Percentiles rank a stretch among this genome's conserved stretches.
These are phyloP conservation scores for Hanseniaspora taiwanica DNA, from an alignment of 805 yeast species.

Conservation along the genomic window DNA sequence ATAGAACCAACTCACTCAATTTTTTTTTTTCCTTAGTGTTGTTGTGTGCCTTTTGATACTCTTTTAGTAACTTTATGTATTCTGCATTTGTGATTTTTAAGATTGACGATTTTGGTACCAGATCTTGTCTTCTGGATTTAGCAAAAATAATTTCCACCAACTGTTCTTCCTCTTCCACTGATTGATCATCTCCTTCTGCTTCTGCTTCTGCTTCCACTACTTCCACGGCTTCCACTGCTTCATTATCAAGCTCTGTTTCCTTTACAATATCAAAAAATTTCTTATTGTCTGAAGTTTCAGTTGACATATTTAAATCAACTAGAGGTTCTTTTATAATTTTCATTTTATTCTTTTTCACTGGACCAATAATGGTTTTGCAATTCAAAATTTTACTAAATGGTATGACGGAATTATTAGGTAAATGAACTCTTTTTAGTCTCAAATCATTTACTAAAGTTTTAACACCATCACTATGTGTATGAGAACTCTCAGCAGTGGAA, in stretches of 20 bases:
- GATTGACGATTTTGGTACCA: constrained; percentile 24
- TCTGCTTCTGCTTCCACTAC: background rate
- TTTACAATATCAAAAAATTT: no score
- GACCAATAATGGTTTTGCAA: constrained; percentile 9
- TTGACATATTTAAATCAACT: no score
- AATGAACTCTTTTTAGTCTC: constrained; percentile 13
- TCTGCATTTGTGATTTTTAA: constrained; percentile 8
- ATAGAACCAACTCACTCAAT: constrained; percentile 17
- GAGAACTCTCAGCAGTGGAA: background rate
- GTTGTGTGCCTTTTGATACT: constrained; percentile 1
- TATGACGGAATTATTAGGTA: constrained; percentile 21
- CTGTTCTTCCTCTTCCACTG: background rate
- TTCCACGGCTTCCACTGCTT: no score
- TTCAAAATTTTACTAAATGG: constrained; percentile 21
- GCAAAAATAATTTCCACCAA: constrained; percentile 26
- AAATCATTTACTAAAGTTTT: constrained; percentile 1
- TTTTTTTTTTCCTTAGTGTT: background rate
- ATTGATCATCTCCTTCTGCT: background rate
- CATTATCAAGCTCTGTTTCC: no score
- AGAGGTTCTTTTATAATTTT: no score
- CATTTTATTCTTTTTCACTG: no score
- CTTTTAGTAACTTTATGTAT: constrained; percentile 3
- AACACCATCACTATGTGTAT: constrained; percentile 3
- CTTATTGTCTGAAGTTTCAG: no score
- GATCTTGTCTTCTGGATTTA: constrained; percentile 23